These are phyloP conservation scores for Chaetomium globosum DNA, from an alignment of 2,329 filamentous ascomycete species.

Conservation along the genomic window DNA sequence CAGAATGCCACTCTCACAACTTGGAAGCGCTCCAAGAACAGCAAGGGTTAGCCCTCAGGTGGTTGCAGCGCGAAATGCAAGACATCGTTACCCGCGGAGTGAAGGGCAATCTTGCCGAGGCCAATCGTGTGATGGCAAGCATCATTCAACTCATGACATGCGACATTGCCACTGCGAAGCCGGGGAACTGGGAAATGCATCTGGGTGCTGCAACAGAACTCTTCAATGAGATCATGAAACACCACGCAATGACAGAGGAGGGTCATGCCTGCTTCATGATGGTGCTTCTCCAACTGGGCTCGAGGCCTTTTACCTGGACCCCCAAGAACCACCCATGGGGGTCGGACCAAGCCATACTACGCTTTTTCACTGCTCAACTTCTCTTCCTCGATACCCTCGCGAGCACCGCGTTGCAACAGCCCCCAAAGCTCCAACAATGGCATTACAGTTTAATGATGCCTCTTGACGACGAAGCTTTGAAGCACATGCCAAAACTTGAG, in stretches of 20 bases:
- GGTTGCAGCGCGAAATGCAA: slow-evolving; percentile 39
- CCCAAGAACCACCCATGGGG: slow-evolving; percentile 37
- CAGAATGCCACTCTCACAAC: slow-evolving; percentile 32
- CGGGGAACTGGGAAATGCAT: slow-evolving; percentile 49
- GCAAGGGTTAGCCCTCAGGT: slow-evolving; percentile 39
- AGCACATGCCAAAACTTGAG: slow-evolving; percentile 30
- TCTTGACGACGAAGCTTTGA: slow-evolving; percentile 35
- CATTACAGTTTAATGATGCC: slow-evolving; percentile 39
- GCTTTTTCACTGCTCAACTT: slow-evolving; percentile 42
- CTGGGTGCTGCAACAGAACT: slow-evolving; percentile 48
- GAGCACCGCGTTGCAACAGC: slow-evolving; percentile 40
- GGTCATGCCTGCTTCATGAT: slow-evolving; percentile 35
- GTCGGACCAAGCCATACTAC: slow-evolving; percentile 41
- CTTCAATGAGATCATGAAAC: slow-evolving; percentile 43
- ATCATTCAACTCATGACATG: slow-evolving; percentile 50
- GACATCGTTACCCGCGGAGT: slow-evolving; percentile 38
- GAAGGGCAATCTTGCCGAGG: slow-evolving; percentile 37
- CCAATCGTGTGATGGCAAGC: slow-evolving; percentile 43
- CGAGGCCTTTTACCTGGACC: slow-evolving; percentile 19
- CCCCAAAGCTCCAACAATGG: slow-evolving; percentile 42
- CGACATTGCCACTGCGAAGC: slow-evolving; percentile 42
- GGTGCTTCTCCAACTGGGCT: slow-evolving; percentile 35
- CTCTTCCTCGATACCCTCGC: slow-evolving; percentile 45
- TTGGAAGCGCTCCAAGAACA: slow-evolving; percentile 38
- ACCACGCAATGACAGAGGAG: slow-evolving; percentile 36